Evolutionary conservation across 371 early-diverging fungal genomes (phyloP).

Genomic region (Apophysomyces variabilis): DNA sequence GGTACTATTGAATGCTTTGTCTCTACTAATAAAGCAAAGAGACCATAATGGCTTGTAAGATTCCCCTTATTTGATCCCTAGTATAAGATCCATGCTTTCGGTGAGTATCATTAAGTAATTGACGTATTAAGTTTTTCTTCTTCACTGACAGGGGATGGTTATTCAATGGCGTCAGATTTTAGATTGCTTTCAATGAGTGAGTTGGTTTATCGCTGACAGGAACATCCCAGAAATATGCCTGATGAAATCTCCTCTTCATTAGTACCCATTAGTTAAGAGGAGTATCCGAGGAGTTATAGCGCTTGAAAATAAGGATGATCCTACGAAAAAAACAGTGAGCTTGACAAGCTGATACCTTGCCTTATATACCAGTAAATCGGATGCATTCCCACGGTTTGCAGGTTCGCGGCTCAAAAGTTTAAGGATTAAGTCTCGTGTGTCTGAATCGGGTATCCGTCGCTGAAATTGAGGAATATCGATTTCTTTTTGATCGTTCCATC

Average conservation of each 20-base stretch:
- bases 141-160: too few relatives aligned
- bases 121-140: too few relatives aligned
- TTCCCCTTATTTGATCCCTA: too few relatives aligned
- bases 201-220: too few relatives aligned
- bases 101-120: too few relatives aligned
- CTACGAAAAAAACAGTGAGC: neutral
- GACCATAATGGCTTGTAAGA: too few relatives aligned
- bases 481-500: slow-evolving; percentile 55
- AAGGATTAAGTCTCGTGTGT: slow-evolving; percentile 40
- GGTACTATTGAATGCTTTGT: too few relatives aligned
- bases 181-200: too few relatives aligned
- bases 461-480: slow-evolving; percentile 50
- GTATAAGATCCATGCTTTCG: too few relatives aligned
- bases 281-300: neutral
- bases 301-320: slow-evolving; percentile 6
- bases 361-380: slow-evolving; percentile 40
- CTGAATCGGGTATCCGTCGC: slow-evolving; percentile 36
- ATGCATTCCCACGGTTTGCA: slow-evolving; percentile 41
- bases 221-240: too few relatives aligned
- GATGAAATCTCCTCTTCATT: neutral
- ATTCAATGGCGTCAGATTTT: too few relatives aligned
- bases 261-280: neutral
- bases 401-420: slow-evolving; percentile 48
- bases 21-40: too few relatives aligned
- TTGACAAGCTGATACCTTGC: neutral